Evolutionary conservation across 192 early-diverging fungal species (phyloP), one percentile per base, ranked within the genome.

Genomic region (Physocladia obscura): DNA sequence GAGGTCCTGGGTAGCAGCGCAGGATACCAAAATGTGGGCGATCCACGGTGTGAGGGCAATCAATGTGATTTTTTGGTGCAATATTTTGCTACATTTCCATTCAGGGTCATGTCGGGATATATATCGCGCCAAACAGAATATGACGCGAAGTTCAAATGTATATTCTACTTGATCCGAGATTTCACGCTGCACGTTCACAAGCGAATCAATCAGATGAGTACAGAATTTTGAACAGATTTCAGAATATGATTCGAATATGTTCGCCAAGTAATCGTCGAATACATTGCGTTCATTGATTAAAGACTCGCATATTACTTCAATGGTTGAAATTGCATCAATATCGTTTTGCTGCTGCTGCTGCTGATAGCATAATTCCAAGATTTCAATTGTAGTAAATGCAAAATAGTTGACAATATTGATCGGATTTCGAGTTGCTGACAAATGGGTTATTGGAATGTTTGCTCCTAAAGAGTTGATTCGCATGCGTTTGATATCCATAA

Each of bases 161-260:
- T 24, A 55, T 55, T 17, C 26, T n/a, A 55, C 52, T n/a, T n/a
- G 13, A 26, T 1, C 26, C n/a, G 21, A 5, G 52, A 55, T 17
- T 2, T 22, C 15, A 55, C 15, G n/a, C 15, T n/a, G n/a, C n/a
- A 4, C 39, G 24, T 27, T 35, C 27, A 17, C 5, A 17, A 59
- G 13, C 15, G 57, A 29, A 26, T 17, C 19, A 17, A 26, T 38
- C 32, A 49, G 26, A 2, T n/a, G 8, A 11, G 6, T 13, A 24
- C 32, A 49, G 35, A 50, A 64, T 50, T 51, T 64, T 50, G 48
- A 13, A 47, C 62, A 64, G 22, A 24, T 19, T 22, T 30, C 49
- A 13, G 26, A 11, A 22, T 34, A 64, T 8, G 62, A 31, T 17
- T 22, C 11, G 13, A 32, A 50, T n/a, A 64, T 30, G 8, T 49